Base-by-base conservation (phyloP, 2,329 filamentous ascomycete species). In the Sporothrix phasma region DNA sequence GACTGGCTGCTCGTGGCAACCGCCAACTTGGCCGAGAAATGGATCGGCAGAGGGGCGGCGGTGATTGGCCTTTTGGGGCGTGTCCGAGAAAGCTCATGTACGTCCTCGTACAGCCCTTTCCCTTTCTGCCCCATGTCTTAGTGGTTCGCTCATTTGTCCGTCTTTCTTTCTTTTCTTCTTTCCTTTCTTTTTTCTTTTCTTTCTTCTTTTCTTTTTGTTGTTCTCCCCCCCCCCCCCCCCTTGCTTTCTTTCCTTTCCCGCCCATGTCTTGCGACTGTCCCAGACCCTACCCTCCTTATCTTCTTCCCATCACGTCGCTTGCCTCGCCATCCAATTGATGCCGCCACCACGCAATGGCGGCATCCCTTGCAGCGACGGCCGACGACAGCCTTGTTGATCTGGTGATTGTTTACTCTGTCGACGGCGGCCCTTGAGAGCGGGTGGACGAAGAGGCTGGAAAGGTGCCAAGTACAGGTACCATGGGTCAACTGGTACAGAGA, bases 21-120 rank as follows among this genome's bases (percentile, higher is more conserved):
- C 15, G 11, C 4, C 17, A 65, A 61, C 67, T 70, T 39, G 19
- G 45, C 45, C 51, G 63, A 54, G 46, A 43, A 61, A 61, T 61
- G 56, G 63, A 61, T 51, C 53, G 34, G 15, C 56, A 39, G 19
- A 37, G n/a, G 34, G 49, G 47, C 47, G 47, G 47, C 26, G 26
- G 26, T 51, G 51, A 54, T 54, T 54, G 51, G 51, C 51, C 24
- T 45, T 47, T 31, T 5, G 51, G 51, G 53, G 37, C 53, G 51
- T 56, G 31, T 8, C 37, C 3, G 1, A 4, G 11, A n/a, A n/a
- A n/a, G n/a, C n/a, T n/a, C 39, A n/a, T 41, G 5, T 5, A 17
- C 39, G 15, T 15, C 13, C 4, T 41, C 39, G 51, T 39, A 43
- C 54, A 58, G 54, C n/a, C 45, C 29, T 62, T 62, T 43, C 15